phyloP scores from a whole-genome alignment of 345 rosid genomes.

The Eutrema japonicum region DNA sequence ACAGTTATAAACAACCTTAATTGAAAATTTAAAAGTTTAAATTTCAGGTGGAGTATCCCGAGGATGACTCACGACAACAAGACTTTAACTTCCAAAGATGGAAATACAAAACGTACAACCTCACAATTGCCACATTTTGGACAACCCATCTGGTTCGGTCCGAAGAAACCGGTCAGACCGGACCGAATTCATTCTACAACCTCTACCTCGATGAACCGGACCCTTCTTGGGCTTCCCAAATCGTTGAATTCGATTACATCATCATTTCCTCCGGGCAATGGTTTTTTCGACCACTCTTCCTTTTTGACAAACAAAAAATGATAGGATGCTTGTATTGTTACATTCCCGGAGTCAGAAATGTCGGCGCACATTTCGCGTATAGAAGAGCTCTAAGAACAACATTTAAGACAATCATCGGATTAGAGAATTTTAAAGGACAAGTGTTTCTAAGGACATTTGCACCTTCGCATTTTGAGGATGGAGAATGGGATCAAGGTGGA shows the following conservation, averaged over 20 bases:
- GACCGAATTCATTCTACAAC: slow-evolving; percentile 60
- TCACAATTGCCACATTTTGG: slow-evolving; percentile 72
- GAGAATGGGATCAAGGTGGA: slow-evolving; percentile 76
- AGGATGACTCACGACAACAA: slow-evolving; percentile 53
- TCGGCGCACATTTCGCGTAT: slow-evolving; percentile 52
- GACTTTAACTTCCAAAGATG: slow-evolving; percentile 63
- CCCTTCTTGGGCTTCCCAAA: slow-evolving; percentile 61
- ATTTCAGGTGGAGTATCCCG: slow-evolving; percentile 65
- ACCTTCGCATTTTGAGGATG: slow-evolving; percentile 67
- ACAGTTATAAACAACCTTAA: not conserved
- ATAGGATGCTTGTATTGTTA: slow-evolving; percentile 69
- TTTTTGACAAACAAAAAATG: slow-evolving; percentile 50
- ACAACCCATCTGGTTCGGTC: slow-evolving; percentile 65
- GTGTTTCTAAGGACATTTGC: slow-evolving; percentile 52
- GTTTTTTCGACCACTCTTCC: slow-evolving; percentile 68
- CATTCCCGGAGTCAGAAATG: slow-evolving; percentile 39
- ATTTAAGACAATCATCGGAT: slow-evolving; percentile 49
- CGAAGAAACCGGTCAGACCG: slow-evolving; percentile 46
- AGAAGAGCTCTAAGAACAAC: slow-evolving; percentile 64
- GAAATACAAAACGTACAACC: slow-evolving; percentile 64
- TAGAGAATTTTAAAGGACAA: slow-evolving; percentile 56
- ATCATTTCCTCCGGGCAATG: slow-evolving; percentile 72
- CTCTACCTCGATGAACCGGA: slow-evolving; percentile 71
- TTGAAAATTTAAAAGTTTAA: not conserved
- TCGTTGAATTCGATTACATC: slow-evolving; percentile 60